Evolutionary conservation across 164 flowering plant species (phyloP).

Genomic region (Cinnamomum micranthum): DNA sequence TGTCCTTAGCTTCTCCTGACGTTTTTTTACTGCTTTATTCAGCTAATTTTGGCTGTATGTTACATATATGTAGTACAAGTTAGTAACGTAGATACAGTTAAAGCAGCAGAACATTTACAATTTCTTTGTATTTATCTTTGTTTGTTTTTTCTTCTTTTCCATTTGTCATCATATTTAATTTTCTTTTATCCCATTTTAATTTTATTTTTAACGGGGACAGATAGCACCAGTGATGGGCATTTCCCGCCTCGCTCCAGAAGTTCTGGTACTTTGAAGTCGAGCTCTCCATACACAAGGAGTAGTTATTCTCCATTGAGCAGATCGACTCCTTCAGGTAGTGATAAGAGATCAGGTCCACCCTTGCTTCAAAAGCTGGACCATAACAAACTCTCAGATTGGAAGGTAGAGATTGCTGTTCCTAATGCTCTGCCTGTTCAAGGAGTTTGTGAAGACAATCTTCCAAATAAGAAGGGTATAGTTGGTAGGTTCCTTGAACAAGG

Average conservation of each 20-base stretch:
- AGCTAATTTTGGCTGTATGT: neutral
- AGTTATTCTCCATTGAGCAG: slow-evolving; percentile 22
- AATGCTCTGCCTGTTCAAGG: slow-evolving; percentile 15
- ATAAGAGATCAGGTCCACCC: slow-evolving; percentile 34
- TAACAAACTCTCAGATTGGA: slow-evolving; percentile 49
- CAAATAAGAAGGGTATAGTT: slow-evolving; percentile 3
- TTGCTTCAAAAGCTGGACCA: slow-evolving; percentile 38
- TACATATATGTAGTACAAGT: no score
- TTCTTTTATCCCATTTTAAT: neutral
- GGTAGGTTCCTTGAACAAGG: slow-evolving; percentile 19
- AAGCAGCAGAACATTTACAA: no score
- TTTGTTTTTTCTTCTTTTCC: no score
- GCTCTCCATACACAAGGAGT: slow-evolving; percentile 30
- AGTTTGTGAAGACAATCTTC: slow-evolving; percentile 23
- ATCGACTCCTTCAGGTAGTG: slow-evolving; percentile 32
- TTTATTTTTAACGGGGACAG: slow-evolving; percentile 23
- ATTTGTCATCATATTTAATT: no score
- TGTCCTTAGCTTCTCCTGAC: neutral
- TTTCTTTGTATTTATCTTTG: no score
- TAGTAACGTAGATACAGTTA: no score
- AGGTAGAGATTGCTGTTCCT: slow-evolving; percentile 48
- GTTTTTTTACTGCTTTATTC: neutral
- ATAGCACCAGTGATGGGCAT: slow-evolving; percentile 40
- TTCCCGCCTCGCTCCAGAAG: slow-evolving; percentile 33
- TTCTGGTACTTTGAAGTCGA: slow-evolving; percentile 19